phyloP scores from a whole-genome alignment of 2,329 filamentous ascomycete genomes.

The Diaporthe aspalathi region DNA sequence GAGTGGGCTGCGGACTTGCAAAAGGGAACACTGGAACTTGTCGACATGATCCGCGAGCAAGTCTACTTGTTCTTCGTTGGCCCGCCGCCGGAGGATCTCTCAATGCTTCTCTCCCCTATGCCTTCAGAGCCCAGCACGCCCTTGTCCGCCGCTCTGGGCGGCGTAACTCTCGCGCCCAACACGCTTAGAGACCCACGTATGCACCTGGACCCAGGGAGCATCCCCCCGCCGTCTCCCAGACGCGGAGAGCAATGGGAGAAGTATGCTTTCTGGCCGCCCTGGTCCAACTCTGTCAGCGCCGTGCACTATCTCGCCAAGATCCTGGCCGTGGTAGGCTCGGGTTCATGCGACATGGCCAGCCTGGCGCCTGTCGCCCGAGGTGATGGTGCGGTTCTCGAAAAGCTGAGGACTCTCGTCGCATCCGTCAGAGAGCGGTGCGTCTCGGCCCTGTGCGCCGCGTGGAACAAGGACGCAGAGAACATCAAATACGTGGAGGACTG shows the following conservation, averaged over 20 bases:
- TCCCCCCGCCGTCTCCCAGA: constrained; percentile 81
- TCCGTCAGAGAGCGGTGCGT: constrained; percentile 86
- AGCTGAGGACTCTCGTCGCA: constrained; percentile 80
- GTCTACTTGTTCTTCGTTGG: constrained; percentile 87
- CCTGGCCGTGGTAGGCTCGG: constrained; percentile 84
- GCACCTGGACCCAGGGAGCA: constrained; percentile 80
- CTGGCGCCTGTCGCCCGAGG: constrained; percentile 72
- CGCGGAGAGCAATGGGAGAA: constrained; percentile 91
- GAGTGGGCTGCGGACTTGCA: constrained; percentile 79
- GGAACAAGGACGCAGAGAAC: constrained; percentile 93
- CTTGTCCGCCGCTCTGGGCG: constrained; percentile 57
- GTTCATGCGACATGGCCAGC: constrained; percentile 85
- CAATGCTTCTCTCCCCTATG: constrained; percentile 84
- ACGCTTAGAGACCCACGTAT: constrained; percentile 78
- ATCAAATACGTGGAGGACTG: constrained; percentile 95
- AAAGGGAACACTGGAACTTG: constrained; percentile 83
- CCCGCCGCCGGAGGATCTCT: constrained; percentile 90
- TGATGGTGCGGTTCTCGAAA: constrained; percentile 72
- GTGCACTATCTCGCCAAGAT: constrained; percentile 89
- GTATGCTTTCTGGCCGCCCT: constrained; percentile 95
- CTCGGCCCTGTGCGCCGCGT: constrained; percentile 86
- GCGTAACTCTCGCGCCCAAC: constrained; percentile 60
- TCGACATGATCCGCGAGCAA: constrained; percentile 83
- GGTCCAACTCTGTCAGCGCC: constrained; percentile 91
- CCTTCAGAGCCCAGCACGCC: constrained; percentile 78